Base-by-base conservation (phyloP, 805 yeast species). In the Wickerhamiella qilinensis region DNA sequence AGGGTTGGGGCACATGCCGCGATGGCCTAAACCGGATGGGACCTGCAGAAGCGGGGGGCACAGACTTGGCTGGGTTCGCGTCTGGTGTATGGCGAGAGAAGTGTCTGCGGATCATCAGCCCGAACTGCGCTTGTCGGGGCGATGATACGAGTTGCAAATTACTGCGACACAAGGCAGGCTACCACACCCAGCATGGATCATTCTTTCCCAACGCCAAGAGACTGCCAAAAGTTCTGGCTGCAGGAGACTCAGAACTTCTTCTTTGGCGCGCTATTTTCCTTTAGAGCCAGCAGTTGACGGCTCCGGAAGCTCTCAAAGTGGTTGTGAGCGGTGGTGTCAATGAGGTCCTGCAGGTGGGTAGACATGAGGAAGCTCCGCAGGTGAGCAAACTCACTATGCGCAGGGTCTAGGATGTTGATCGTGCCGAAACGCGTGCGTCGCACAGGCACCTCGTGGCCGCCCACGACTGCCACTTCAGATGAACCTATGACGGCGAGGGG, bases 401-500 rank as follows among this genome's bases (percentile, higher is more conserved):
- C 73, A 38, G 83, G 85, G 62, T 91, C 94, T 63, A 86, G 96
- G 44, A 91, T 83, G 58, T 85, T 82, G 53, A 88, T 79, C 15
- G 79, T 69, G 19, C 96, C 96, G 94, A 95, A 88, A 55, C 78
- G 76, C 40, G 93, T 85, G 63, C 81, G 76, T 63, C 97, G 77
- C 37, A 95, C 95, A 52, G 88, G 78, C 34, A 85, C 80, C 20
- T 69, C 63, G 52, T 77, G 81, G 32, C 94, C 95, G 52, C 77
- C 75, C 38, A 80, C 67, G 39, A 73, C 70, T 46, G 82, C 71
- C 50, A 78, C 78, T 41, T 69, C 73, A 56, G 84, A 93, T 11
- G 94, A 78, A 33, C 97, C 98, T 41, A 86, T 84, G 29, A 88
- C 75, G 1, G 97, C 97, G 65, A 91, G 88, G 20, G 98, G 98